Base-by-base conservation (phyloP, 2,329 filamentous ascomycete genomes). In the Trichoderma sp. region DNA sequence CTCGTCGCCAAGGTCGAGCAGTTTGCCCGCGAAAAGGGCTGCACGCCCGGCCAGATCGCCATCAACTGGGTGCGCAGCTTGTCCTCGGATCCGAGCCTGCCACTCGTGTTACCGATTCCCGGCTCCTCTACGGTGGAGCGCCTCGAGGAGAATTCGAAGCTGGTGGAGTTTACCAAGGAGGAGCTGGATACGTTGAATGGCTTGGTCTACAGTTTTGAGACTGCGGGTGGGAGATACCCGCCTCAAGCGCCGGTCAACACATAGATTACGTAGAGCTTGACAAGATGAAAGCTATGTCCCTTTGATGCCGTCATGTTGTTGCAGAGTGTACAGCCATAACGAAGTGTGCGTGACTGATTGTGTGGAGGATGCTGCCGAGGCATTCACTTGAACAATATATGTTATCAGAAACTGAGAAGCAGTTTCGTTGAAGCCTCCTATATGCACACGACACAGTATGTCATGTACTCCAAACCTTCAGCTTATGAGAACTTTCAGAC, bases 41-140 rank as follows among this genome's bases (percentile, higher is more conserved):
- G 81, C 71, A 90, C 86, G 0, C 73, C 85, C 3, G 83, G 83
- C 0, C 89, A 92, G 75, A 78, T 92, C n/a, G 89, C 89, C 5
- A 79, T 93, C 55, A 82, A 80, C 47, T 93, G 90, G 89, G 78
- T 86, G 7, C 72, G 79, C 57, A 75, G 79, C 2, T 77, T 87
- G 43, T 82, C 79, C 58, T 76, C 76, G 59, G 78, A 77, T 39
- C 78, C 83, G 5, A 86, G 83, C 19, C 78, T 85, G 77, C 83
- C 83, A 10, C 74, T 72, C 10, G 83, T 90, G 68, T 83, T 91
- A 64, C 88, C 88, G 1, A 89, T 90, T 67, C 89, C 88, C 0
- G 88, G 88, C 10, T 83, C 88, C 9, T 86, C 85, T 0, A 85
- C 80, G 1, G 76, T 75, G 7, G 78, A 77, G 17, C 80, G 87